phyloP scores from a whole-genome alignment of 305 asterid genomes.

The Petunia hybrid region DNA sequence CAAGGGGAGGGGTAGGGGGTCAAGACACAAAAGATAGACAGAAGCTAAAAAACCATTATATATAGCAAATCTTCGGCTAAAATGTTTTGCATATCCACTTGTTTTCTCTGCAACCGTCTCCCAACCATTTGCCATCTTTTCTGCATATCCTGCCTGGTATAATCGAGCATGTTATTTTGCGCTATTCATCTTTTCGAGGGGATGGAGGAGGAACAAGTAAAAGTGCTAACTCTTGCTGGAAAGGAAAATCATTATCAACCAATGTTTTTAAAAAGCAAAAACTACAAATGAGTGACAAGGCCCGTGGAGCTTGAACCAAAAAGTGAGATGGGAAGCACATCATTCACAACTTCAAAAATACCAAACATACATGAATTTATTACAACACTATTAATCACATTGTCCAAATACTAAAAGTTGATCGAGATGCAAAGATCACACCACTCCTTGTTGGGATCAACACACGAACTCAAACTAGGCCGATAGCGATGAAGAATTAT shows the following conservation, averaged over 20 bases:
- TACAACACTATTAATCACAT: too few relatives aligned
- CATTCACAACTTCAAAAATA: too few relatives aligned
- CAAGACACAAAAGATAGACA: neutral
- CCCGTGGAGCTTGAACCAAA: too few relatives aligned
- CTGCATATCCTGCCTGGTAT: slow-evolving; percentile 95
- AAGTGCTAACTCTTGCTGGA: neutral
- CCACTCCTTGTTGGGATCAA: too few relatives aligned
- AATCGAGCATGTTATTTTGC: slow-evolving; percentile 3
- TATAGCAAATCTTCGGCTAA: slow-evolving; percentile 44
- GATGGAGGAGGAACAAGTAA: neutral
- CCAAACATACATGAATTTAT: too few relatives aligned
- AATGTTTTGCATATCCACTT: slow-evolving; percentile 55
- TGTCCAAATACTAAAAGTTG: too few relatives aligned
- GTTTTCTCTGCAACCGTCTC: slow-evolving; percentile 85
- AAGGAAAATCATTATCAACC: neutral
- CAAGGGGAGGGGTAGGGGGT: neutral
- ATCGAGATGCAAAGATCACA: too few relatives aligned
- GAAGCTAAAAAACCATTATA: slow-evolving; percentile 32
- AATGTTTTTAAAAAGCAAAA: too few relatives aligned
- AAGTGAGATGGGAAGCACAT: too few relatives aligned
- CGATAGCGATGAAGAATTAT: too few relatives aligned
- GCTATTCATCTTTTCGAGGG: neutral
- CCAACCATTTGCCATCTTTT: slow-evolving; percentile 93
- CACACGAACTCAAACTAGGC: too few relatives aligned
- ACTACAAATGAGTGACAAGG: too few relatives aligned